phyloP scores from a whole-genome alignment of 106 monocot genomes.

The Dactylorhiza incarnata region DNA sequence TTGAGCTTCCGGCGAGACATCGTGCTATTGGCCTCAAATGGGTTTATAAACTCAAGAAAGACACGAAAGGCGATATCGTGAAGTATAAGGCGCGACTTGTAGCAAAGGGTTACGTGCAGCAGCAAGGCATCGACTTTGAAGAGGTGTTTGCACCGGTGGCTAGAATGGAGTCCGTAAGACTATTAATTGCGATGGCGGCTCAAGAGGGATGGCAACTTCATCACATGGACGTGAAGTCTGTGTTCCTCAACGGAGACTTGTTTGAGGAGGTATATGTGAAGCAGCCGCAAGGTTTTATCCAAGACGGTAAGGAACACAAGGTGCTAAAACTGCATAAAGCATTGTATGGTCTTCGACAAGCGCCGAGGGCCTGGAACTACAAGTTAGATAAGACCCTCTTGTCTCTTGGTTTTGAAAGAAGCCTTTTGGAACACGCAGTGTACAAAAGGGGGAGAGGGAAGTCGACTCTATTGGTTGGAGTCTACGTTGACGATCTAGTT shows the following conservation, averaged over 20 bases:
- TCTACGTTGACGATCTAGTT: constrained; percentile 17
- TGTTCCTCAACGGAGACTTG: background rate
- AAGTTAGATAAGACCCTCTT: background rate
- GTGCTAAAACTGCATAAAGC: too few relatives aligned
- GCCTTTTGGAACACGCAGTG: constrained; percentile 1
- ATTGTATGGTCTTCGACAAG: background rate
- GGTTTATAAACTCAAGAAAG: too few relatives aligned
- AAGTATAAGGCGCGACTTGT: too few relatives aligned
- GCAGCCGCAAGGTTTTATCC: too few relatives aligned
- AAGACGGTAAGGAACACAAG: too few relatives aligned
- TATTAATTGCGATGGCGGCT: background rate
- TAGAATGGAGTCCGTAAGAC: background rate
- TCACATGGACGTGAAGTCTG: constrained; percentile 9
- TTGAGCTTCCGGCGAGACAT: background rate
- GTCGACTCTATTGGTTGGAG: background rate
- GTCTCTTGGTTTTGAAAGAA: background rate
- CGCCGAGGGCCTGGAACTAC: background rate
- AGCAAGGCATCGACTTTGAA: too few relatives aligned
- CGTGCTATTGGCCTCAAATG: background rate
- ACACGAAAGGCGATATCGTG: background rate
- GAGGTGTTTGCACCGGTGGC: too few relatives aligned
- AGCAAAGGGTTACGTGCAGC: too few relatives aligned
- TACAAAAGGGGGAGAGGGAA: background rate
- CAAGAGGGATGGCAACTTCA: constrained; percentile 1
- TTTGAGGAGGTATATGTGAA: too few relatives aligned